phyloP scores from a whole-genome alignment of 2,329 filamentous ascomycete species.

The Fusarium tanahbumbuense region DNA sequence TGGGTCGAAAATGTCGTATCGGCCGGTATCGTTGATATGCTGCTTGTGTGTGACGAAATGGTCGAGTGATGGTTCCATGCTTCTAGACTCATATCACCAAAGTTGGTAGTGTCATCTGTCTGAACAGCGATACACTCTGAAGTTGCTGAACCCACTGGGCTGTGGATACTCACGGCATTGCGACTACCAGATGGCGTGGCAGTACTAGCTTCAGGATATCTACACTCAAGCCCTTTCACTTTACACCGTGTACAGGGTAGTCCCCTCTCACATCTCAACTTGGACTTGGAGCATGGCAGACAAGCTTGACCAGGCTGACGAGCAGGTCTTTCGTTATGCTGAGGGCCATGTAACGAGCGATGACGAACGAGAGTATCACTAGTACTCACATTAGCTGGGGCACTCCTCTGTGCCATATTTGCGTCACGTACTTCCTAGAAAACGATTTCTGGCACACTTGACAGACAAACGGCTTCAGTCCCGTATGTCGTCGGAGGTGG shows the following conservation, averaged over 20 bases:
- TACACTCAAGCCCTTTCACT: fast-evolving
- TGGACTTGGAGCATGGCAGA: not conserved
- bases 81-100: not conserved
- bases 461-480: not conserved
- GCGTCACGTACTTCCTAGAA: not conserved
- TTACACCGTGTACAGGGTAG: not conserved
- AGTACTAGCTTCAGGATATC: fast-evolving
- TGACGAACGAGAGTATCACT: not conserved
- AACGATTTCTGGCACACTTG: not conserved
- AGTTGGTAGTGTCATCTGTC: not conserved
- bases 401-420: too few relatives aligned
- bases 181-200: fast-evolving
- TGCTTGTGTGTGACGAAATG: fast-evolving
- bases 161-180: fast-evolving
- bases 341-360: not conserved
- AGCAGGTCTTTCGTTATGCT: not conserved
- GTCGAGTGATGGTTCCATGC: not conserved
- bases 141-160: fast-evolving
- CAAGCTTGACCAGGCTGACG: not conserved
- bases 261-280: not conserved
- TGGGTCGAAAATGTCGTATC: fast-evolving
- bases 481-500: not conserved
- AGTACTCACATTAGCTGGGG: too few relatives aligned
- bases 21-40: not conserved
- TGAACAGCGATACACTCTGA: not conserved